Percentiles rank a stretch among this genome's conserved stretches.
Conservation (phyloP, 2,329 filamentous ascomycete genomes). For the Penicillium corylophilum region DNA sequence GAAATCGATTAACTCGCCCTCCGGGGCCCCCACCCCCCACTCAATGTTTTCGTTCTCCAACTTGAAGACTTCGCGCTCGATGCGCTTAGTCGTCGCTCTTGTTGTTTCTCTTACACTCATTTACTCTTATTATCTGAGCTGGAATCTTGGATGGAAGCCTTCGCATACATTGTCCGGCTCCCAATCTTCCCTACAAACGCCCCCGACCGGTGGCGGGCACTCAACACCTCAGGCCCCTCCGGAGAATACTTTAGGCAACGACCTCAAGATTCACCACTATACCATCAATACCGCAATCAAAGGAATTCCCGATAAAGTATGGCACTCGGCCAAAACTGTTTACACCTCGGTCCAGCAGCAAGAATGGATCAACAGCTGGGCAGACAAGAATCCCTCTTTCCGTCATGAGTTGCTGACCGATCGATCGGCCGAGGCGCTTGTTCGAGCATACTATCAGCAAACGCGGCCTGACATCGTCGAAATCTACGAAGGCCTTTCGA, state of each 20-base stretch:
- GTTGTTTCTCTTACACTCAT: neutral
- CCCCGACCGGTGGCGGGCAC: neutral
- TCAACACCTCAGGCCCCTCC: neutral
- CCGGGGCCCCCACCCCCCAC: neutral
- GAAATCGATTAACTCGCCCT: neutral
- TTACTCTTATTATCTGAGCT: neutral
- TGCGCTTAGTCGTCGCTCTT: neutral
- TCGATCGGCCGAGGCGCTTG: constrained; percentile 29
- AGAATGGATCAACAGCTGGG: constrained; percentile 24
- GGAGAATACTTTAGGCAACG: neutral
- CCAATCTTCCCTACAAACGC: neutral
- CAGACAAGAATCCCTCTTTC: constrained; percentile 25
- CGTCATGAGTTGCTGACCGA: constrained; percentile 34
- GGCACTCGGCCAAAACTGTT: constrained; percentile 23
- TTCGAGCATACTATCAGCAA: constrained; percentile 30
- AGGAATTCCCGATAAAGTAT: constrained; percentile 19
- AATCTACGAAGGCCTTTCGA: constrained; percentile 32
- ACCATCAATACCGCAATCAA: neutral
- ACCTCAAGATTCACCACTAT: neutral
- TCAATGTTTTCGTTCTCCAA: neutral
- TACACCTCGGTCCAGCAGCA: constrained; percentile 22
- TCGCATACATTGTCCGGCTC: neutral
- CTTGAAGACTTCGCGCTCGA: neutral
- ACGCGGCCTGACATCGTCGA: constrained; percentile 40
- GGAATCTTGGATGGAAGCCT: neutral